These are phyloP conservation scores for Beauveria sp. DNA, from an alignment of 2,329 filamentous ascomycete genomes.

Conservation along the genomic window DNA sequence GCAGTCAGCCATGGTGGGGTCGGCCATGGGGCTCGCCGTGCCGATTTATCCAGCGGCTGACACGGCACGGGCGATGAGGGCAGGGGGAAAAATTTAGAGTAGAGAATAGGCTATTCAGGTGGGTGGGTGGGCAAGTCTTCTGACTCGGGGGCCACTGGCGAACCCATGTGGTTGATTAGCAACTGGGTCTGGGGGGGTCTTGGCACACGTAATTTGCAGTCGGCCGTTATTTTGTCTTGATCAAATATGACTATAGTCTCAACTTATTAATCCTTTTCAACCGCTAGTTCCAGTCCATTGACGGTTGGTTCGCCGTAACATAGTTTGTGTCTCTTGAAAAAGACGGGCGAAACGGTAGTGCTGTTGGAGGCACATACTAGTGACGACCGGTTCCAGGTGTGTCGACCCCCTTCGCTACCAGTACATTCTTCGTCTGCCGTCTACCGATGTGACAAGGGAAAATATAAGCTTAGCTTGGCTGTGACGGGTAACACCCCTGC, in stretches of 20 bases:
- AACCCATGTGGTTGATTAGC: too few relatives aligned
- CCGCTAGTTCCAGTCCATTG: too few relatives aligned
- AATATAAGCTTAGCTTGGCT: constrained; percentile 9
- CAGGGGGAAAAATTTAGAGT: background rate
- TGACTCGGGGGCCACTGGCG: too few relatives aligned
- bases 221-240: too few relatives aligned
- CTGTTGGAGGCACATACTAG: background rate
- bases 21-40: background rate
- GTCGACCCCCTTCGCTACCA: background rate
- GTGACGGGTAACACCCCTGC: background rate
- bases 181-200: too few relatives aligned
- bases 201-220: too few relatives aligned
- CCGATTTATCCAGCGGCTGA: constrained; percentile 15
- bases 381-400: background rate
- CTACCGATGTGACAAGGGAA: background rate
- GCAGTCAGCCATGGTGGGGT: background rate
- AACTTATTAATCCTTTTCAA: too few relatives aligned
- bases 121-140: too few relatives aligned
- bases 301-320: too few relatives aligned
- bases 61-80: background rate
- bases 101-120: background rate
- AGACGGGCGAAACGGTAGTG: background rate
- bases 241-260: too few relatives aligned
- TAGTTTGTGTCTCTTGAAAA: too few relatives aligned
- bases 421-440: background rate